These are phyloP conservation scores for Agaricus bisporus DNA, from an alignment of 768 basidiomycete species.

Conservation along the genomic window DNA sequence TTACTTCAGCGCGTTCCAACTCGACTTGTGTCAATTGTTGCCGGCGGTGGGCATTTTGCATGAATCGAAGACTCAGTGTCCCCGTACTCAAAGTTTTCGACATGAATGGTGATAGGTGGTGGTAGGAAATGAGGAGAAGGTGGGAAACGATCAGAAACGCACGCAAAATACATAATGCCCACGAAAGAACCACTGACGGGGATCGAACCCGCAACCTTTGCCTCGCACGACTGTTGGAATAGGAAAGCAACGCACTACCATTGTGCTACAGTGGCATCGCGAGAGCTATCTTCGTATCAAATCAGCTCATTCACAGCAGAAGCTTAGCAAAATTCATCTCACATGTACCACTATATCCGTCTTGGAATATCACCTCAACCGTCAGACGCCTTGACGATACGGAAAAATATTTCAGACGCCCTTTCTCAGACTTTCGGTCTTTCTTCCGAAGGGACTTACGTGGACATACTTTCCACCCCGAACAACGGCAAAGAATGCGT, in stretches of 20 bases:
- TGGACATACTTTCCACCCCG: constrained; percentile 3
- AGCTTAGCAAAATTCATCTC: neutral
- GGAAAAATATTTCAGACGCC: constrained; percentile 8
- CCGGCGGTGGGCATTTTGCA: constrained; percentile 14
- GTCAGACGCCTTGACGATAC: neutral
- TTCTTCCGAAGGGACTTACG: neutral
- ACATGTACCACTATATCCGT: constrained; percentile 10
- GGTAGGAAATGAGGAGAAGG: neutral
- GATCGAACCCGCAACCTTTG: constrained; percentile 14
- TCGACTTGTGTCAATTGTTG: constrained; percentile 10
- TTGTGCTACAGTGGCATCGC: constrained; percentile 12
- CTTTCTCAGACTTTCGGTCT: constrained; percentile 7
- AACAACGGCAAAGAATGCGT: constrained; percentile 3
- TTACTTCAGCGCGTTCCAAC: constrained; percentile 12
- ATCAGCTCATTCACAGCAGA: neutral
- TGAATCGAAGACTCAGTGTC: constrained; percentile 14
- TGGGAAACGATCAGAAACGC: neutral
- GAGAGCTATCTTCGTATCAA: neutral
- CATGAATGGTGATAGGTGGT: neutral
- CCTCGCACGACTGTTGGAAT: neutral
- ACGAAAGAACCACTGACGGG: constrained; percentile 11
- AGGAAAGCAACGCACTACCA: constrained; percentile 15
- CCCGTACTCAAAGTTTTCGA: constrained; percentile 13
- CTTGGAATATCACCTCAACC: constrained; percentile 1
- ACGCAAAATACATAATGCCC: neutral